These are phyloP conservation scores for Zygoascus biomembranicola DNA, from an alignment of 805 yeast species.

Conservation along the genomic window DNA sequence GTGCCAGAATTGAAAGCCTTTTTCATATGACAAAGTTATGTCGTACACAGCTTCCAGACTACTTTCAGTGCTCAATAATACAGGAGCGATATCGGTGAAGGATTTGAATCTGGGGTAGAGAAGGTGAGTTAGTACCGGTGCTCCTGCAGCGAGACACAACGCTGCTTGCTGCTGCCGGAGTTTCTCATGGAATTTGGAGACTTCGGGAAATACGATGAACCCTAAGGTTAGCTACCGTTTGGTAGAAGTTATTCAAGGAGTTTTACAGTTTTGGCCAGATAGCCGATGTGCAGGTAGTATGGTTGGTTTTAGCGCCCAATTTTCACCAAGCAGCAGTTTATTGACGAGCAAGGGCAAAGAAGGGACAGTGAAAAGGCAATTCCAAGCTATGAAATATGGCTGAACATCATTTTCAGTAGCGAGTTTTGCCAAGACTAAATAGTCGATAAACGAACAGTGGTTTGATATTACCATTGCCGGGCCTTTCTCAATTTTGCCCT, in stretches of 20 bases:
- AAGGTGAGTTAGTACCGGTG: constrained; percentile 53
- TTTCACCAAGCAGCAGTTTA: constrained; percentile 55
- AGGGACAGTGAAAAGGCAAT: constrained; percentile 54
- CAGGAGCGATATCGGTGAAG: constrained; percentile 14
- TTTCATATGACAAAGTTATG: constrained; percentile 41
- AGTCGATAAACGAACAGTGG: constrained; percentile 64
- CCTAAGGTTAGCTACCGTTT: constrained; percentile 37
- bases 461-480: constrained; percentile 39
- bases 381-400: constrained; percentile 62
- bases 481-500: constrained; percentile 18
- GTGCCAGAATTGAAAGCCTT: background rate
- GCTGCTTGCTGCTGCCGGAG: constrained; percentile 40
- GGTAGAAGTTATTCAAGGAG: constrained; percentile 1
- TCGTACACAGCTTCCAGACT: constrained; percentile 38
- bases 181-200: constrained; percentile 40
- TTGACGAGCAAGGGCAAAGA: constrained; percentile 38
- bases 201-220: constrained; percentile 80
- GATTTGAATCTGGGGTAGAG: constrained; percentile 64
- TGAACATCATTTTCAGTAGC: constrained; percentile 14
- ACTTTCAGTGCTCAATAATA: constrained; percentile 17
- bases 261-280: constrained; percentile 13
- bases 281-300: constrained; percentile 23
- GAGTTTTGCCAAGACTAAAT: constrained; percentile 40
- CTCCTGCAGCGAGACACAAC: constrained; percentile 46
- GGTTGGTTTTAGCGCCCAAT: constrained; percentile 39